These are phyloP conservation scores for Cyberlindnera sargentensis DNA, from an alignment of 805 yeast species.

Conservation along the genomic window DNA sequence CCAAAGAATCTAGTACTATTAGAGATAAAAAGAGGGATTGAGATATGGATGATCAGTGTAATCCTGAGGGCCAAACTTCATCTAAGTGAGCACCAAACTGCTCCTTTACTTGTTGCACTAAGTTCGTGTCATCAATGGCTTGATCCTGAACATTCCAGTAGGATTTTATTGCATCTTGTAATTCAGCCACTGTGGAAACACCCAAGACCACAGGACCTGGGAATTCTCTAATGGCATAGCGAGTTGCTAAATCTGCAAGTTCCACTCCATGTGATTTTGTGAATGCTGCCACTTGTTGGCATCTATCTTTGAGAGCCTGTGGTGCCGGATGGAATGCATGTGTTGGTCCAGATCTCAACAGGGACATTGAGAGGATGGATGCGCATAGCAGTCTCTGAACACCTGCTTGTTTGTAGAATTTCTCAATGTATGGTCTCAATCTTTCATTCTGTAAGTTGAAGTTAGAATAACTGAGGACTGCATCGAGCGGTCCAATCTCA, in stretches of 20 bases:
- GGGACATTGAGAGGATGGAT: constrained; percentile 83
- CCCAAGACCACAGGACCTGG: constrained; percentile 68
- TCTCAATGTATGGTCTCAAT: constrained; percentile 39
- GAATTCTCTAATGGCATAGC: constrained; percentile 55
- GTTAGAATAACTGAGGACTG: constrained; percentile 71
- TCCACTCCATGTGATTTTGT: constrained; percentile 39
- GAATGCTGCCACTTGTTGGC: constrained; percentile 35
- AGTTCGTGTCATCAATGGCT: constrained; percentile 22
- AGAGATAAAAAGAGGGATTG: constrained; percentile 24
- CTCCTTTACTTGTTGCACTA: constrained; percentile 35
- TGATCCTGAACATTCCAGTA: constrained; percentile 41
- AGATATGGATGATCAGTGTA: constrained; percentile 13
- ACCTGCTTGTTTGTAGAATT: constrained; percentile 45
- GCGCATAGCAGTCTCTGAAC: constrained; percentile 65
- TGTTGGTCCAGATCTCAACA: constrained; percentile 61
- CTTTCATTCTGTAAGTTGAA: constrained; percentile 72
- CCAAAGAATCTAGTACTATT: neutral
- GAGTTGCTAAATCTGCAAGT: constrained; percentile 73
- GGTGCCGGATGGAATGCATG: constrained; percentile 79
- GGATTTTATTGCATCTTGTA: constrained; percentile 52
- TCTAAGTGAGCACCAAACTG: constrained; percentile 50
- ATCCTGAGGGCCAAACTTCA: constrained; percentile 61
- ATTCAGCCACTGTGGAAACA: constrained; percentile 56
- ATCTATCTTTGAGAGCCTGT: constrained; percentile 40
- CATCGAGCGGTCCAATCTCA: constrained; percentile 60